phyloP scores from a whole-genome alignment of 176 grass and related monocot species.

The Triticum monococcum region DNA sequence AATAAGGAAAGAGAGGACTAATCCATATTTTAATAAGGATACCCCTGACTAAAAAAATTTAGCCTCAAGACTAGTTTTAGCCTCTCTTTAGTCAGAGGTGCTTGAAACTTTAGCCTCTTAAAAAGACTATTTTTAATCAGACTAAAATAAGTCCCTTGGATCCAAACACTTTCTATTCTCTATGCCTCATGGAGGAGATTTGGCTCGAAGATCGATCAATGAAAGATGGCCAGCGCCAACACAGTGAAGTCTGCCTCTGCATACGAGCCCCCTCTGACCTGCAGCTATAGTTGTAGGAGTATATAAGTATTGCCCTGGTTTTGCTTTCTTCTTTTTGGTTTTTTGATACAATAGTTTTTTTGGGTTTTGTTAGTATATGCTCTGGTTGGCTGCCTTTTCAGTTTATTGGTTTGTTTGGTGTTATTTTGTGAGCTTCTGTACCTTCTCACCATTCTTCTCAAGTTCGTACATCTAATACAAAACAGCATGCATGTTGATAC shows the following conservation, averaged over 20 bases:
- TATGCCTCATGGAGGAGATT: neutral
- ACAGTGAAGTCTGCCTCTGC: neutral
- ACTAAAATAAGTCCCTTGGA: no score
- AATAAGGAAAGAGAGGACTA: no score
- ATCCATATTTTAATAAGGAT: no score
- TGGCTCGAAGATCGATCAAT: no score
- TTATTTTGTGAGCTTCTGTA: neutral
- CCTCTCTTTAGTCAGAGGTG: no score
- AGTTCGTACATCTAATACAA: neutral
- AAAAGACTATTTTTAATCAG: no score
- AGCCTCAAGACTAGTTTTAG: no score
- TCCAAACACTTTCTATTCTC: neutral
- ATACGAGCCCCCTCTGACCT: neutral
- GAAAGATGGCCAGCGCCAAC: neutral
- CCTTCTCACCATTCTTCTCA: neutral
- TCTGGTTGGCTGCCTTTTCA: neutral
- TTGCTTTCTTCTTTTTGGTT: neutral
- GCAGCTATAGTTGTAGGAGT: neutral
- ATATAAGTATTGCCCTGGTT: neutral
- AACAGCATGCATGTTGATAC: no score
- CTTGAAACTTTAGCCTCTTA: no score
- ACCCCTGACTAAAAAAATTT: no score
- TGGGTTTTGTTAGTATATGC: neutral
- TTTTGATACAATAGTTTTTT: neutral
- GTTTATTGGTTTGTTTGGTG: neutral